These are phyloP conservation scores for Tulasnella sp. DNA, from an alignment of 768 basidiomycete species.

Conservation along the genomic window DNA sequence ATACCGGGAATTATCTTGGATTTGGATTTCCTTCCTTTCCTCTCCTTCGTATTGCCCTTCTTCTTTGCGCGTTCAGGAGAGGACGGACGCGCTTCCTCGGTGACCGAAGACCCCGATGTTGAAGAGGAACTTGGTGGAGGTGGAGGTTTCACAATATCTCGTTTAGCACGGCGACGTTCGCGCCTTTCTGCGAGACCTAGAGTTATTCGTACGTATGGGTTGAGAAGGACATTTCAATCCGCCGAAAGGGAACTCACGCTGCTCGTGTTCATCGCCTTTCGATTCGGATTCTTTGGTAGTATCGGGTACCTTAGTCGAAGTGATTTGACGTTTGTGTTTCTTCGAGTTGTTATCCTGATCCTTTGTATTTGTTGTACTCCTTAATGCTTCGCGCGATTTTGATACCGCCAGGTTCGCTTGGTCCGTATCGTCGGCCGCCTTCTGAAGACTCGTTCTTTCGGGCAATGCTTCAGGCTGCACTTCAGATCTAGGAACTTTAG, in stretches of 20 bases:
- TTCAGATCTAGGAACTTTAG: background rate
- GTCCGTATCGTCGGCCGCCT: background rate
- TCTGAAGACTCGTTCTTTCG: background rate
- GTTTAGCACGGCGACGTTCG: slow-evolving; percentile 58
- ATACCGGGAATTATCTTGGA: slow-evolving; percentile 45
- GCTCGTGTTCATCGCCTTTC: slow-evolving; percentile 39
- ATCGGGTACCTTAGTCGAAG: background rate
- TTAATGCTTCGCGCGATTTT: slow-evolving; percentile 29
- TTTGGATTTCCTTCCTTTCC: slow-evolving; percentile 33
- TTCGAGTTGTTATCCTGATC: background rate
- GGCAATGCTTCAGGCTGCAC: background rate
- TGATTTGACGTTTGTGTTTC: background rate
- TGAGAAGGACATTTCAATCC: background rate
- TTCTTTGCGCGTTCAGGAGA: background rate
- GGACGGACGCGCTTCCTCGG: background rate
- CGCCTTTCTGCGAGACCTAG: slow-evolving; percentile 64
- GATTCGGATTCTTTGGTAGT: slow-evolving; percentile 29
- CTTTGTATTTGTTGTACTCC: slow-evolving; percentile 7
- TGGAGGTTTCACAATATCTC: slow-evolving; percentile 49
- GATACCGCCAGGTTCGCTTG: background rate
- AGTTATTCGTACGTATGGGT: background rate
- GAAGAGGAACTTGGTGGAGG: background rate
- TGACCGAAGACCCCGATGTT: background rate
- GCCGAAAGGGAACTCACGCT: slow-evolving; percentile 38
- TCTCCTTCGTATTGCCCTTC: slow-evolving; percentile 32